Base-by-base conservation (phyloP, 2,329 filamentous ascomycete genomes). In the Xylariaceae sp. region DNA sequence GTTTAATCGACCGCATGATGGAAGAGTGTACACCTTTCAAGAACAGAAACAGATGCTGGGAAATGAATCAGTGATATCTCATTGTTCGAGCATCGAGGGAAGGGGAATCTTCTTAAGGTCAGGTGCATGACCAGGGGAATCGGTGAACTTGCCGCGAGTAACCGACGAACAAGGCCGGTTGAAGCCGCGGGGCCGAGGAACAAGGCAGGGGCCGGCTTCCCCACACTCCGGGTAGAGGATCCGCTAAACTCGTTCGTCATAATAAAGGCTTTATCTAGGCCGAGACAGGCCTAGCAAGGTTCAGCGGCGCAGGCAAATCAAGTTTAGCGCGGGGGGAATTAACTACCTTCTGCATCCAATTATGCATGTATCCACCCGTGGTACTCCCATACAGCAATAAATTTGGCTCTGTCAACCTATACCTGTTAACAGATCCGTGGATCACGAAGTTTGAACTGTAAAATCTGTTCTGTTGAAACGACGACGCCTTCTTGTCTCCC, bases 1-100 rank as follows among this genome's bases (percentile, higher is more conserved):
- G 73, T 63, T 79, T 76, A 64, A 83, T 72, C 60, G 80, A 79
- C 65, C 80, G 78, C 80, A 84, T 84, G 30, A 62, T 71, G 67
- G 47, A 50, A 26, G 8, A 9, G 46, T 32, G n/a, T 37, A 27
- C 5, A 11, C 27, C 1, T 42, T 46, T 19, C 4, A 40, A 48
- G 43, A 46, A 19, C 11, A 50, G 46, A 50, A 59, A 53, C 54
- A 11, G 27, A 47, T 48, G 9, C 41, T 9, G n/a, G 31, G 32
- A 53, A 29, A 39, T 9, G 1, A 40, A 35, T 19, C 44, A 58
- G 45, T 45, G 5, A 35, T 6, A 41, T 58, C 45, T 12, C 45
- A 47, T 49, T 32, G 12, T 37, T 37, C 8, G 8, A 11, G 12
- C 12, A 11, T 11, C 3, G 5, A 46, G n/a, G 41, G n/a, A 42